Conservation (phyloP, 495 filamentous ascomycete species). For the Penicillium paxilli region DNA sequence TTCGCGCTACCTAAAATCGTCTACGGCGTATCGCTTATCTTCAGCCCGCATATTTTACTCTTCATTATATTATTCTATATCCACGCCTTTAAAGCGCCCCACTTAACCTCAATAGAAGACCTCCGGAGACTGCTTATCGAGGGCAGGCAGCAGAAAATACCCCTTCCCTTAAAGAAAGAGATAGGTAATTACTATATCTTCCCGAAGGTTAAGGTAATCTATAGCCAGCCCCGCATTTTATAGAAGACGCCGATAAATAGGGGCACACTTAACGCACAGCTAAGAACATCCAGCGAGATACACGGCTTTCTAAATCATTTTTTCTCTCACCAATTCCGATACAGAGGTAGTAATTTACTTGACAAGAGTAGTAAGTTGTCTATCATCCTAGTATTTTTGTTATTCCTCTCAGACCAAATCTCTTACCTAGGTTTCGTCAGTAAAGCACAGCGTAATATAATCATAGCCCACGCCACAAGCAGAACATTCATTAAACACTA, state of each 20-base stretch:
- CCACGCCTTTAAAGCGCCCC: conserved; percentile 7
- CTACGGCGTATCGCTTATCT: conserved; percentile 12
- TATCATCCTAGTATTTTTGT: neutral
- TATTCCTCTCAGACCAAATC: neutral
- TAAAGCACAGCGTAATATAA: conserved; percentile 28
- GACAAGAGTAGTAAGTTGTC: conserved; percentile 13
- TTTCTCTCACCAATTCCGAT: conserved; percentile 12
- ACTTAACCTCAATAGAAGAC: conserved; percentile 15
- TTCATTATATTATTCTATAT: conserved; percentile 19
- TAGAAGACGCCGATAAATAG: conserved; percentile 2
- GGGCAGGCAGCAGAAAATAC: conserved; percentile 9
- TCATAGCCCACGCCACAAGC: conserved; percentile 24
- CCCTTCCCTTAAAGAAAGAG: conserved; percentile 14
- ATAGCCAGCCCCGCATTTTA: conserved; percentile 5
- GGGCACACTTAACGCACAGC: conserved; percentile 4
- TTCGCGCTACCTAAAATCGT: conserved; percentile 19
- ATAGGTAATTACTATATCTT: conserved; percentile 22
- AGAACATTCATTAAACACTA: conserved; percentile 31
- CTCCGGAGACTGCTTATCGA: conserved; percentile 15
- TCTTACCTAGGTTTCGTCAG: conserved; percentile 22
- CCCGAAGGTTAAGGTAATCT: conserved; percentile 10
- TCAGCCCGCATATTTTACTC: conserved; percentile 18
- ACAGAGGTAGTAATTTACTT: conserved; percentile 12
- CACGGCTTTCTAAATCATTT: conserved; percentile 7
- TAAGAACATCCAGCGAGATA: conserved; percentile 11